Evolutionary conservation across 2,329 filamentous ascomycete species (phyloP).

Genomic region (Cytospora leucostoma): DNA sequence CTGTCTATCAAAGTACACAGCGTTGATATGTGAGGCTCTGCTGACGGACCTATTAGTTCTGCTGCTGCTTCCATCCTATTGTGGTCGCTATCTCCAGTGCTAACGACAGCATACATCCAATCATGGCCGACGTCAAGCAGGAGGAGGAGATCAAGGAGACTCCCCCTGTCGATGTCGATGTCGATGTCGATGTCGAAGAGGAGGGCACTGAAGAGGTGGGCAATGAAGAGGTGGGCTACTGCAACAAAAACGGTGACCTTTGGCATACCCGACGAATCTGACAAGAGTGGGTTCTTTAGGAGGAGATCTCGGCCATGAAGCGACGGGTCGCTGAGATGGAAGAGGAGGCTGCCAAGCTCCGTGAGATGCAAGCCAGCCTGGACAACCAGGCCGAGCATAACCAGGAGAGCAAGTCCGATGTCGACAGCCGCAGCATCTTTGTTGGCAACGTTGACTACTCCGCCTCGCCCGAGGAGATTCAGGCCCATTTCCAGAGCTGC

Average conservation of each 20-base stretch:
- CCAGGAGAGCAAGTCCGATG: slow-evolving; percentile 90
- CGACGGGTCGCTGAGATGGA: slow-evolving; percentile 86
- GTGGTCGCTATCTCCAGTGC: neutral
- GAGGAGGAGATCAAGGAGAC: slow-evolving; percentile 39
- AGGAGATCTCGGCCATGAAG: slow-evolving; percentile 89
- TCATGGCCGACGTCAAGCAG: slow-evolving; percentile 36
- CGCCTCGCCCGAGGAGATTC: slow-evolving; percentile 94
- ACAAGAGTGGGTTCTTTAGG: slow-evolving; percentile 41
- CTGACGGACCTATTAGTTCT: slow-evolving; percentile 8
- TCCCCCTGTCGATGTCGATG: slow-evolving; percentile 31
- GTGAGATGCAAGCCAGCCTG: slow-evolving; percentile 83
- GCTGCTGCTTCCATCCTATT: neutral
- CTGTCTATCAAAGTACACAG: slow-evolving; percentile 1
- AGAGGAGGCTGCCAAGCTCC: slow-evolving; percentile 81
- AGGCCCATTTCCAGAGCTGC: slow-evolving; percentile 96
- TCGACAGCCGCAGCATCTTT: slow-evolving; percentile 94
- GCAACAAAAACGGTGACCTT: slow-evolving; percentile 29
- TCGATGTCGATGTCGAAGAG: slow-evolving; percentile 26
- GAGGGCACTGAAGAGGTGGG: slow-evolving; percentile 52
- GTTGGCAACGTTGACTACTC: slow-evolving; percentile 99
- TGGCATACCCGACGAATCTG: slow-evolving; percentile 27
- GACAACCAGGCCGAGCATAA: slow-evolving; percentile 83
- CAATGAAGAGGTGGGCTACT: slow-evolving; percentile 49
- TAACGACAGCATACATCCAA: slow-evolving; percentile 22
- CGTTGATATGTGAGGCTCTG: slow-evolving; percentile 1